These are phyloP conservation scores for Calonectria pteridis DNA, from an alignment of 2,329 filamentous ascomycete species.

Conservation along the genomic window DNA sequence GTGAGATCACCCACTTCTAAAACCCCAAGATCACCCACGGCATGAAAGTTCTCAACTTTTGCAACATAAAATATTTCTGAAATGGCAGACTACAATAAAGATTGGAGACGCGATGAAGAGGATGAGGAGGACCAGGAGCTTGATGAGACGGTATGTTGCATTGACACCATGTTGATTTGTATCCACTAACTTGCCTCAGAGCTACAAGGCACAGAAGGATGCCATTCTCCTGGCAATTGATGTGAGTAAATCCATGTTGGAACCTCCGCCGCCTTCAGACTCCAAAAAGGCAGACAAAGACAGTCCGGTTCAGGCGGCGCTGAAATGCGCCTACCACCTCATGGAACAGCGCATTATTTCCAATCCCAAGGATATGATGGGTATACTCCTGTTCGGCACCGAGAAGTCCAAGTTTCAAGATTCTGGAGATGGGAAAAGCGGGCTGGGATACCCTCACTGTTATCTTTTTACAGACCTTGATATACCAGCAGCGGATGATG, in stretches of 20 bases:
- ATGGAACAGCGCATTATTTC: conserved; percentile 99
- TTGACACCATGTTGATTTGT: conserved; percentile 10
- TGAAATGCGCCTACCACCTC: conserved; percentile 93
- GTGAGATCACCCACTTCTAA: conserved; percentile 40
- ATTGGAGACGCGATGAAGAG: conserved; percentile 67
- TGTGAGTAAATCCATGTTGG: conserved; percentile 89
- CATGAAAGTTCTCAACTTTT: conserved; percentile 26
- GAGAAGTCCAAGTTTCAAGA: conserved; percentile 84
- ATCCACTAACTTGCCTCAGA: conserved; percentile 60
- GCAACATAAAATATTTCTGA: conserved; percentile 28
- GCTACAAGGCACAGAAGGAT: conserved; percentile 94
- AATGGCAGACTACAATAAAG: conserved; percentile 53
- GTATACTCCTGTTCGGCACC: conserved; percentile 91
- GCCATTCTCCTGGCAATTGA: conserved; percentile 98
- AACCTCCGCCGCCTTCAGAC: conserved; percentile 70
- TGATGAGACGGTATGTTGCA: conserved; percentile 69
- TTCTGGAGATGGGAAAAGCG: conserved; percentile 70
- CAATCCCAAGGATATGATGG: conserved; percentile 97
- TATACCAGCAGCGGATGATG: conserved; percentile 86
- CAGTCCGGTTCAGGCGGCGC: conserved; percentile 82
- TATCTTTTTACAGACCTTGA: conserved; percentile 92
- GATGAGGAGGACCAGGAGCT: conserved; percentile 73
- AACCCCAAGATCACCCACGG: conserved; percentile 36
- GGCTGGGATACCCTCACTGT: conserved; percentile 85
- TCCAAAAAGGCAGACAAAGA: conserved; percentile 84